phyloP scores from a whole-genome alignment of 2,329 filamentous ascomycete genomes.

The Pyricularia grisea region DNA sequence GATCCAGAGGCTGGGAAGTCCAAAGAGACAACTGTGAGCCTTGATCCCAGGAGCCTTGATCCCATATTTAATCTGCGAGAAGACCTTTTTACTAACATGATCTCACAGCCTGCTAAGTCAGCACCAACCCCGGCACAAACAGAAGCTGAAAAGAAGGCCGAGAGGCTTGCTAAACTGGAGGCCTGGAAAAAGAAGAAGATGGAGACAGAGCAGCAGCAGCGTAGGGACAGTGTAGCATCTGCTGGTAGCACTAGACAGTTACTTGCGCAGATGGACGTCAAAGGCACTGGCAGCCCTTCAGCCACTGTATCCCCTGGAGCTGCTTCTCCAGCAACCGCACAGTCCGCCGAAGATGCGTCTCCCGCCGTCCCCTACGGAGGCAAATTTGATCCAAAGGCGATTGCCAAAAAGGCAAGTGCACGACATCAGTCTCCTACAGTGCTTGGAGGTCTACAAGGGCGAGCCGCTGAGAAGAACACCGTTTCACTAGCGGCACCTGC shows the following conservation, averaged over 20 bases:
- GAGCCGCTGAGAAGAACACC: constrained; percentile 23
- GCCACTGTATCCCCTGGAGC: constrained; percentile 39
- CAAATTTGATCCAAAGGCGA: constrained; percentile 82
- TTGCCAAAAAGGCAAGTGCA: constrained; percentile 67
- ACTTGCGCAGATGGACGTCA: constrained; percentile 65
- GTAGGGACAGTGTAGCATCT: constrained; percentile 60
- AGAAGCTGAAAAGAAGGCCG: constrained; percentile 69
- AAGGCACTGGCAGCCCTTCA: constrained; percentile 36
- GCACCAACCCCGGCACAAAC: constrained; percentile 41
- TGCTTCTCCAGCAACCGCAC: constrained; percentile 35
- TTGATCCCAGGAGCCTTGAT: too few species aligned
- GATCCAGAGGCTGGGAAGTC: constrained; percentile 47
- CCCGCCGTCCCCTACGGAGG: constrained; percentile 56
- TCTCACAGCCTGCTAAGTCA: constrained; percentile 42
- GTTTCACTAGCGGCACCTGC: constrained; percentile 6
- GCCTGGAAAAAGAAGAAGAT: constrained; percentile 83
- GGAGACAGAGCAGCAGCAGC: constrained; percentile 52
- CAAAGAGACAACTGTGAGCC: constrained; percentile 21
- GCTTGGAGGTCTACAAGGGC: constrained; percentile 36
- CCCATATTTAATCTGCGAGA: neutral
- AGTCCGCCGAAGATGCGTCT: constrained; percentile 35
- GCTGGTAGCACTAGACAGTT: constrained; percentile 57
- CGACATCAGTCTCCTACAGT: constrained; percentile 45
- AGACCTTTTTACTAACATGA: constrained; percentile 14
- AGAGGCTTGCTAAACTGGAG: constrained; percentile 71